Conservation (phyloP, 805 yeast species). For the Kuraishia piskuri region DNA sequence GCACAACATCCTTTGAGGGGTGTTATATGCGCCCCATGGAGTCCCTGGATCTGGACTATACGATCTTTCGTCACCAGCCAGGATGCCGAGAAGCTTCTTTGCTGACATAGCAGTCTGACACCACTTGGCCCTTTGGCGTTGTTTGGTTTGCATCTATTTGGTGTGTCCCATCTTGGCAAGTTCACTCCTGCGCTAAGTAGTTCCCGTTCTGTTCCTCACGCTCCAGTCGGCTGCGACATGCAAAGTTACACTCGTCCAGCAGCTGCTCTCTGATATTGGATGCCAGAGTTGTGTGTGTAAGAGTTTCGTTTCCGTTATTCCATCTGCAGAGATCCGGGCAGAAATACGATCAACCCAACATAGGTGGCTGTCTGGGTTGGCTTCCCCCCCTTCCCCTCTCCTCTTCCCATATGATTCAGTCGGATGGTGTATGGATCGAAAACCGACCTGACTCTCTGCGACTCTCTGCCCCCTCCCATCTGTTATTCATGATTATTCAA, state of each 20-base stretch:
- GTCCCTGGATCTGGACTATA: not conserved
- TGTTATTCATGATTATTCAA: not conserved
- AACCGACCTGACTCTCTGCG: too few species aligned
- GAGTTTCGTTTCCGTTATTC: too few species aligned
- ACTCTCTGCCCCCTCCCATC: too few species aligned
- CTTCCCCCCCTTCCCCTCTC: too few species aligned
- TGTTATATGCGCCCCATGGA: not conserved
- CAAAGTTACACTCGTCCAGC: too few species aligned
- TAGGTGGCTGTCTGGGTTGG: too few species aligned
- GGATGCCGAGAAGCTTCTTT: not conserved
- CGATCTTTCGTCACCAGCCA: too few species aligned
- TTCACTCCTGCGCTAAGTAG: too few species aligned
- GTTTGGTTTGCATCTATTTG: not conserved
- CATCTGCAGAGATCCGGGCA: not conserved
- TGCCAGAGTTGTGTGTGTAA: too few species aligned
- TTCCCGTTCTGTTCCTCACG: too few species aligned
- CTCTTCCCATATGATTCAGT: not conserved
- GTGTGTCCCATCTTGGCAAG: not conserved
- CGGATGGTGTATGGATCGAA: not conserved
- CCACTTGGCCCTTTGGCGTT: not conserved
- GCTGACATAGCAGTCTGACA: not conserved
- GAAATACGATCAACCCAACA: not conserved
- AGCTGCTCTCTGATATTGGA: too few species aligned
- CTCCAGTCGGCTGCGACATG: too few species aligned
- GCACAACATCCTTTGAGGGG: not conserved